Evolutionary conservation across 345 rosid species (phyloP).

Genomic region (Eucalyptus brandiana): DNA sequence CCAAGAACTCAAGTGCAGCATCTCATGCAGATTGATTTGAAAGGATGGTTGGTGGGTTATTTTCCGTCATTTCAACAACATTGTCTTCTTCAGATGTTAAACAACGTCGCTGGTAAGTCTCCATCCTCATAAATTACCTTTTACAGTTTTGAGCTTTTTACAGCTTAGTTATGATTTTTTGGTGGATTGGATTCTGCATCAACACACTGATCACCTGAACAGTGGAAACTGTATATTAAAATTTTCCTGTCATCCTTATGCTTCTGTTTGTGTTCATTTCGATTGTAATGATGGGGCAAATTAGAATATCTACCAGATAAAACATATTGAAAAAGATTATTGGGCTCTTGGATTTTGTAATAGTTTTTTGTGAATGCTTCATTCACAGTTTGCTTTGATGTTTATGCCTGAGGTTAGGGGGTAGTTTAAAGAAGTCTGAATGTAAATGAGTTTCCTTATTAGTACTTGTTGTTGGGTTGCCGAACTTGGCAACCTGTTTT

Average conservation of each 20-base stretch:
- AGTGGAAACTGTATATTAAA: neutral
- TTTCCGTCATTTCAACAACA: constrained; percentile 89
- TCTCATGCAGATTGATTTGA: constrained; percentile 93
- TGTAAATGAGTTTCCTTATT: neutral
- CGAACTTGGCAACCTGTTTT: neutral
- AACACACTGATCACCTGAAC: neutral
- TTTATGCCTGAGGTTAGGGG: neutral
- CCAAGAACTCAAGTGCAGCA: constrained; percentile 92
- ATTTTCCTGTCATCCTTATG: neutral
- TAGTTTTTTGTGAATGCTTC: neutral
- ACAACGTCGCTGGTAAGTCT: constrained; percentile 80
- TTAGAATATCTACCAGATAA: neutral
- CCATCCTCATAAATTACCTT: neutral
- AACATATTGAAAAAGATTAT: neutral
- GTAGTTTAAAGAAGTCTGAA: neutral
- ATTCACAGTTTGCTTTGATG: neutral
- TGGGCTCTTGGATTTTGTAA: neutral
- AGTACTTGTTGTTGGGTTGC: neutral
- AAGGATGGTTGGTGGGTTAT: constrained; percentile 98
- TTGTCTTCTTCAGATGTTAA: constrained; percentile 96
- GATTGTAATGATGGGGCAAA: neutral
- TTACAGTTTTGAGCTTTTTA: neutral
- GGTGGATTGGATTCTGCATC: neutral
- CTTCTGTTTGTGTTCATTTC: neutral
- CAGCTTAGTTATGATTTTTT: neutral